Percentiles rank a stretch among this genome's conserved stretches.
phyloP scores from a whole-genome alignment of 1,284 basidiomycete genomes.

The Ustilago cynodontis region DNA sequence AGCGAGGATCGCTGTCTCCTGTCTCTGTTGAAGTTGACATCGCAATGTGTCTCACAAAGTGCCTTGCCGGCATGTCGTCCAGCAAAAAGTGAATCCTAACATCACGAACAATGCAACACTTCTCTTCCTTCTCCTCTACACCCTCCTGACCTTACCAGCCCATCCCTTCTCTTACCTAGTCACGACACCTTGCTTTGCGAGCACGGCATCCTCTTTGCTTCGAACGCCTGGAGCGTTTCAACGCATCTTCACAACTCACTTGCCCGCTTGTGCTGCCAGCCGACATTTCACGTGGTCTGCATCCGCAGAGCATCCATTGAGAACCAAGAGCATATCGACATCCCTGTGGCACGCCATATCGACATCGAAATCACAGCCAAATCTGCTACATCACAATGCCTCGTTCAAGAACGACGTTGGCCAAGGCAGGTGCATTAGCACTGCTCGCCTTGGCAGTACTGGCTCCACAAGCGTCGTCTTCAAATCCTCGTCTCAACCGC shows the following conservation, averaged over 20 bases:
- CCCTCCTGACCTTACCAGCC: background rate
- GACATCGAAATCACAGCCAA: background rate
- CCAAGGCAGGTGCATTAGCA: conserved; percentile 21
- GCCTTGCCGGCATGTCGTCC: background rate
- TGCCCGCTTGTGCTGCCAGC: background rate
- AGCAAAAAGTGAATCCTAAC: conserved; percentile 4
- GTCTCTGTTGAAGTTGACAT: background rate
- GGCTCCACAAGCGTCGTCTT: conserved; percentile 19
- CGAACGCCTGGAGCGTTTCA: conserved; percentile 15
- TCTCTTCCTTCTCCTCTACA: background rate
- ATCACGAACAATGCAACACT: background rate
- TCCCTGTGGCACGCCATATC: background rate
- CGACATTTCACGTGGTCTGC: background rate
- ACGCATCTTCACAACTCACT: conserved; percentile 1
- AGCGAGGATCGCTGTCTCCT: background rate
- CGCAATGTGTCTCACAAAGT: conserved; percentile 6
- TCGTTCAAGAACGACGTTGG: conserved; percentile 10
- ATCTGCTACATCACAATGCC: conserved; percentile 3
- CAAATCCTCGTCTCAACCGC: conserved; percentile 44
- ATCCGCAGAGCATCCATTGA: background rate
- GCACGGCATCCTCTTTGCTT: background rate
- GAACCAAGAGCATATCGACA: background rate
- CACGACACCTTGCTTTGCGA: background rate
- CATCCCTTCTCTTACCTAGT: background rate
- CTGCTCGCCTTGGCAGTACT: conserved; percentile 25